A percentile compares a stretch with the other conserved stretches of the same genome.
Evolutionary conservation across 129 eudicot species (phyloP).

Genomic region (Helianthus tuberosus): DNA sequence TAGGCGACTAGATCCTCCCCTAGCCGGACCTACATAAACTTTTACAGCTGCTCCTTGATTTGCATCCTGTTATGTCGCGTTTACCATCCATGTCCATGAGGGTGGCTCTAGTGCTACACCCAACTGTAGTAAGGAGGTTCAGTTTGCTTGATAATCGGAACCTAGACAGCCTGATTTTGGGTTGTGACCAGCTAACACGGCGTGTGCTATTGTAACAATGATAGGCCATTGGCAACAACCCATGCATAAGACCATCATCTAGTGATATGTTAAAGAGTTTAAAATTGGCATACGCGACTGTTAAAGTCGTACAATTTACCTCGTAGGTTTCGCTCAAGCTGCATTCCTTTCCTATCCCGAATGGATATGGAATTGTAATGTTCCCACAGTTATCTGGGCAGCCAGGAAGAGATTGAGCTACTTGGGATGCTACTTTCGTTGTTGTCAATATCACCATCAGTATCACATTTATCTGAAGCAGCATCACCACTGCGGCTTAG

Average conservation of each 20-base stretch:
- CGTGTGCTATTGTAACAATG: conserved; percentile 22
- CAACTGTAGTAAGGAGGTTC: conserved; percentile 26
- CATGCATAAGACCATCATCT: conserved; percentile 13
- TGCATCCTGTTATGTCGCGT: background rate
- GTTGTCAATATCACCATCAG: conserved; percentile 12
- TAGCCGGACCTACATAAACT: too few species aligned
- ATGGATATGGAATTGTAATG: conserved; percentile 27
- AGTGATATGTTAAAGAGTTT: conserved; percentile 9
- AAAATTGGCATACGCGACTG: background rate
- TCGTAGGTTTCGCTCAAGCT: conserved; percentile 10
- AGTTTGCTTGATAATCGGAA: conserved; percentile 12
- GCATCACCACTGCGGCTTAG: background rate
- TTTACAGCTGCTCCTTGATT: background rate
- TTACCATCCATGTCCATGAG: background rate
- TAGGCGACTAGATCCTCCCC: too few species aligned
- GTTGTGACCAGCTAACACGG: background rate
- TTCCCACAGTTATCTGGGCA: conserved; percentile 30
- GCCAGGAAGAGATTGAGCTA: conserved; percentile 7
- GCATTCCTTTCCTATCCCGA: conserved; percentile 16
- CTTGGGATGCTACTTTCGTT: conserved; percentile 4
- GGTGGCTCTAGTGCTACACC: conserved; percentile 2
- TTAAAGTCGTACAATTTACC: conserved; percentile 9
- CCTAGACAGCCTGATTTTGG: conserved; percentile 14
- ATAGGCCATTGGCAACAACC: conserved; percentile 15
- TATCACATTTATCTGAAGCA: too few species aligned